phyloP scores from a whole-genome alignment of 2,329 filamentous ascomycete genomes.

The Talaromyces sp. region DNA sequence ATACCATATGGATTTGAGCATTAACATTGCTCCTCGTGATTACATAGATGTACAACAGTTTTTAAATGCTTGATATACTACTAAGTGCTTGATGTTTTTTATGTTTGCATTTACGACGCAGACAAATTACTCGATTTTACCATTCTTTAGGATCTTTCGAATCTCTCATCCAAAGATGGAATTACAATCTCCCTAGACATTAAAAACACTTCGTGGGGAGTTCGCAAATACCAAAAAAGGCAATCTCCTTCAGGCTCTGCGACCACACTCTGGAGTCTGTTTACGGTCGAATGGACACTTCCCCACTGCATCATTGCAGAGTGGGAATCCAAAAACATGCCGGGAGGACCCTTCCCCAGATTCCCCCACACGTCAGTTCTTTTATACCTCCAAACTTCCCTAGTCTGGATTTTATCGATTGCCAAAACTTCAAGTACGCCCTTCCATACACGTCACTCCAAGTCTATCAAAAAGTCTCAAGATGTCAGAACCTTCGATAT shows the following conservation, averaged over 20 bases:
- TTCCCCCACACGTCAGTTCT: neutral
- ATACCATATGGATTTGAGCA: too few relatives aligned
- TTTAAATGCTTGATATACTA: too few relatives aligned
- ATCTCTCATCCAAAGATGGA: too few relatives aligned
- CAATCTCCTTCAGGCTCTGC: neutral
- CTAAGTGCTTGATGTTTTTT: too few relatives aligned
- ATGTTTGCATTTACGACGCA: too few relatives aligned
- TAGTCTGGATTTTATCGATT: too few relatives aligned
- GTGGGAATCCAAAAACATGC: neutral
- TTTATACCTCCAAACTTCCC: neutral
- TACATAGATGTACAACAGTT: too few relatives aligned
- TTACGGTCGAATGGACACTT: neutral
- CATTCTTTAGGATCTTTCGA: too few relatives aligned
- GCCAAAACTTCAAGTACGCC: neutral
- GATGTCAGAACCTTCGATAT: neutral
- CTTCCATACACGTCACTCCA: neutral
- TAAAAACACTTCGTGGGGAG: too few relatives aligned
- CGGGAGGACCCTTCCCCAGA: neutral
- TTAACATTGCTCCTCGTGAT: too few relatives aligned
- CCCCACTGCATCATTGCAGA: neutral
- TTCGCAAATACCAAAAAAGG: neutral
- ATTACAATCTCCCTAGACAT: too few relatives aligned
- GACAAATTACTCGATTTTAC: too few relatives aligned
- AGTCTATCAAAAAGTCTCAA: neutral
- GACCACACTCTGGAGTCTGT: neutral